Percentiles rank a stretch among this genome's conserved stretches.
Evolutionary conservation across 768 basidiomycete species (phyloP).

Genomic region (Pulveroboletus sp.): DNA sequence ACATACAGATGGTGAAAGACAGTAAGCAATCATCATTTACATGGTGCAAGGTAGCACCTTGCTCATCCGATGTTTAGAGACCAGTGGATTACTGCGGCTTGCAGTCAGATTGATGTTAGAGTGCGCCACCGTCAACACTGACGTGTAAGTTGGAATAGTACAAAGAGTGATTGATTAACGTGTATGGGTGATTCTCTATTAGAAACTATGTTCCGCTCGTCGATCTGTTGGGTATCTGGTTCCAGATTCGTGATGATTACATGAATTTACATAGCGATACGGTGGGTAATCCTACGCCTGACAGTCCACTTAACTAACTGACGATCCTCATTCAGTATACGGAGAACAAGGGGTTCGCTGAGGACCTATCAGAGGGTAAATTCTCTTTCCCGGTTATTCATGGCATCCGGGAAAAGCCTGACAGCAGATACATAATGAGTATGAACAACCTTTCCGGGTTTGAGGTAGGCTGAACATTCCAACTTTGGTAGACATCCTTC

Average conservation of each 20-base stretch:
- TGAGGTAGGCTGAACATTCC: background rate
- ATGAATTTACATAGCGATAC: constrained; percentile 29
- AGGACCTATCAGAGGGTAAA: constrained; percentile 95
- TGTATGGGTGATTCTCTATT: background rate
- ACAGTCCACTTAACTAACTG: background rate
- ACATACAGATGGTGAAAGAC: constrained; percentile 92
- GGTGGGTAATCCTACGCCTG: constrained; percentile 6
- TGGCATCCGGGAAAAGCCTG: constrained; percentile 71
- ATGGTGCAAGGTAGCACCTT: background rate
- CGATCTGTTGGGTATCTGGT: constrained; percentile 53
- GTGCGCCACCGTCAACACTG: constrained; percentile 55
- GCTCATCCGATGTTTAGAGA: constrained; percentile 54
- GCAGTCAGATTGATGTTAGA: constrained; percentile 97
- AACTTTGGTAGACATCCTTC: constrained; percentile 67
- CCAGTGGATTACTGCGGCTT: constrained; percentile 87
- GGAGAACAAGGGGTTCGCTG: constrained; percentile 82
- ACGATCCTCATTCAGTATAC: constrained; percentile 63
- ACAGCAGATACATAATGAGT: constrained; percentile 84
- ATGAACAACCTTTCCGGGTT: constrained; percentile 27
- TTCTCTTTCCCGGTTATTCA: constrained; percentile 97
- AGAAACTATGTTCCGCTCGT: constrained; percentile 56
- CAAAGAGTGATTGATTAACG: background rate
- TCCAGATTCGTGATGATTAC: constrained; percentile 61
- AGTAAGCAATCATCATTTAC: constrained; percentile 47
- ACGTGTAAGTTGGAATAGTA: constrained; percentile 43